A percentile compares a stretch with the other conserved stretches of the same genome.
Conservation (phyloP, 768 basidiomycete species). For the Tulasnella sp. region DNA sequence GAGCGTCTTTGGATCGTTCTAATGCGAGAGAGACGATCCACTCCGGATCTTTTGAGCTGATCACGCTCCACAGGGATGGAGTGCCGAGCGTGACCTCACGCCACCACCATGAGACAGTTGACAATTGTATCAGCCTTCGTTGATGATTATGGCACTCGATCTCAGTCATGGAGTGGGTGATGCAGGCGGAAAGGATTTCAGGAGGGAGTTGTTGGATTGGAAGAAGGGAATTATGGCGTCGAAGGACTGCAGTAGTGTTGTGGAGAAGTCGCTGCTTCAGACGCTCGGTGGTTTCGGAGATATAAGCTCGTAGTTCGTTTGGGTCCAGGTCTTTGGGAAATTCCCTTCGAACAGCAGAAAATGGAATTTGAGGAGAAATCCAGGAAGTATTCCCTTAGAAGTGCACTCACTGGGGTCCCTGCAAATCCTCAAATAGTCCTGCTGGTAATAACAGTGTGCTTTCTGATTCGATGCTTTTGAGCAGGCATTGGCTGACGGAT, state of each 20-base stretch:
- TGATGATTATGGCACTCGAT: background rate
- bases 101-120: background rate
- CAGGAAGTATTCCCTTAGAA: too few species aligned
- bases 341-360: too few species aligned
- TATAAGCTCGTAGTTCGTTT: background rate
- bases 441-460: too few species aligned
- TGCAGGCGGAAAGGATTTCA: background rate
- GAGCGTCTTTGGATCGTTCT: background rate
- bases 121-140: background rate
- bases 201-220: background rate
- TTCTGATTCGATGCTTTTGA: too few species aligned
- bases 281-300: background rate
- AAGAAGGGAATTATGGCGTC: background rate
- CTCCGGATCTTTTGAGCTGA: background rate
- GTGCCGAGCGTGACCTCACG: background rate
- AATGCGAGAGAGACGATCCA: background rate
- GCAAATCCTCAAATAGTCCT: too few species aligned
- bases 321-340: background rate
- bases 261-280: background rate
- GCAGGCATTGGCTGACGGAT: too few species aligned
- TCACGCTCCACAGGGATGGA: background rate
- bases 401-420: too few species aligned
- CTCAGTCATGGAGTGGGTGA: background rate
- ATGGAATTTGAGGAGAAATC: too few species aligned
- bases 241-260: background rate